These are phyloP conservation scores for Mollisia scopiformis DNA, from an alignment of 2,329 filamentous ascomycete genomes.

Conservation along the genomic window DNA sequence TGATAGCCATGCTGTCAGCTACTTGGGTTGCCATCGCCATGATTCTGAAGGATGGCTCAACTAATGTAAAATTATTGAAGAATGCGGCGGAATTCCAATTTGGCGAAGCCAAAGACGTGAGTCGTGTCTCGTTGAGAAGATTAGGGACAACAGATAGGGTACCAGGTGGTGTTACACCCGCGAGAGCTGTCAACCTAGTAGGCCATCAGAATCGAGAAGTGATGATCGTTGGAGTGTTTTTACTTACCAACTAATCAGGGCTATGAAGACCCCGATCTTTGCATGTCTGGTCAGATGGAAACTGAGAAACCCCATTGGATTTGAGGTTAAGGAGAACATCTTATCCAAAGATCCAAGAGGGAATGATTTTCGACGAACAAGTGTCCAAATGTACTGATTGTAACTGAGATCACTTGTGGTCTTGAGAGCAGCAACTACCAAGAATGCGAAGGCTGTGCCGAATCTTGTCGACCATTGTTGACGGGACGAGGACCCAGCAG, in stretches of 20 bases:
- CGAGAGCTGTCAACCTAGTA: not conserved
- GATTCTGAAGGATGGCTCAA: not conserved
- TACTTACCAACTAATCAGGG: not conserved
- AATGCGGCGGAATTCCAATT: not conserved
- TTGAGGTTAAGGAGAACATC: constrained; percentile 20
- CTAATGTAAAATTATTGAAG: not conserved
- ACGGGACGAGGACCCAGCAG: not conserved
- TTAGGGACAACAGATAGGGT: not conserved
- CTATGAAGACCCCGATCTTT: not conserved
- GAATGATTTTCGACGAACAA: constrained; percentile 16
- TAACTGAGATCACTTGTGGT: constrained; percentile 15
- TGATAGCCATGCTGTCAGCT: not conserved
- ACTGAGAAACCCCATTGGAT: constrained; percentile 13
- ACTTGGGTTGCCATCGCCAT: constrained; percentile 6
- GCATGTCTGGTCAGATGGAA: constrained; percentile 9
- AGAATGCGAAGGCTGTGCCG: constrained; percentile 23
- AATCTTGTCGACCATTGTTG: constrained; percentile 21
- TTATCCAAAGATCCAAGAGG: constrained; percentile 21
- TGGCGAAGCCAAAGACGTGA: not conserved
- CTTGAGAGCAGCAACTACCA: constrained; percentile 17
- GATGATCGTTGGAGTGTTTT: not conserved
- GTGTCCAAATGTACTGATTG: constrained; percentile 25
- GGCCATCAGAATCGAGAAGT: not conserved
- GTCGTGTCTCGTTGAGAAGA: not conserved
- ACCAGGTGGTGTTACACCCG: not conserved